Evolutionary conservation across 2,329 filamentous ascomycete genomes (phyloP).

Genomic region (Elsinoe australis): DNA sequence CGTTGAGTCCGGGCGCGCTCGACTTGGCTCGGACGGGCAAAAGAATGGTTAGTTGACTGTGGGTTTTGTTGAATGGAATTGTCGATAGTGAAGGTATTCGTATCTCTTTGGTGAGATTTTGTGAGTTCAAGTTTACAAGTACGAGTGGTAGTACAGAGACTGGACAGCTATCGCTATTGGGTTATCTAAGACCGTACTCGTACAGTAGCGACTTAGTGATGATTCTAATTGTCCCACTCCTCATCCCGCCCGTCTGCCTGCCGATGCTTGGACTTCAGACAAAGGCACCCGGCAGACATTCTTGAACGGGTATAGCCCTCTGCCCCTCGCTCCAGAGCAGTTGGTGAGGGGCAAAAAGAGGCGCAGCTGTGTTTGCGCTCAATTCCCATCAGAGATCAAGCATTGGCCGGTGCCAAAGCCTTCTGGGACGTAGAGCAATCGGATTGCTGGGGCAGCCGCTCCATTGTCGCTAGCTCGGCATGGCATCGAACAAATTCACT

Average conservation of each 20-base stretch:
- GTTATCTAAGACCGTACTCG: neutral
- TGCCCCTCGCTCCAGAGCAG: neutral
- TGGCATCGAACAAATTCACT: neutral
- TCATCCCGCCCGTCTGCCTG: neutral
- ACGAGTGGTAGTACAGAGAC: no score
- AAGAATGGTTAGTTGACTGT: neutral
- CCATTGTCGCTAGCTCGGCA: neutral
- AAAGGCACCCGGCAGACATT: constrained; percentile 3
- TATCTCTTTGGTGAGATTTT: constrained; percentile 2
- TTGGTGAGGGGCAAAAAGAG: constrained; percentile 10
- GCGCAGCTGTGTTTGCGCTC: neutral
- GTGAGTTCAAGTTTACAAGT: neutral
- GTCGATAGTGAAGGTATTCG: constrained; percentile 5
- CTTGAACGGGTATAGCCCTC: neutral
- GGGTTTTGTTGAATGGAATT: neutral
- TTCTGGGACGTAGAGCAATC: constrained; percentile 1
- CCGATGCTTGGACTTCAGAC: constrained; percentile 2
- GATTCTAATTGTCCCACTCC: neutral
- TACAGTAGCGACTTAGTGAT: constrained; percentile 4
- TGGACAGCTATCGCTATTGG: no score
- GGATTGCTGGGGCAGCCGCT: constrained; percentile 11
- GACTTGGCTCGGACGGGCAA: neutral
- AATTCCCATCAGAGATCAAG: constrained; percentile 1
- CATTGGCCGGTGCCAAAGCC: constrained; percentile 1
- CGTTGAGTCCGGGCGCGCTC: neutral